Evolutionary conservation across 805 yeast species (phyloP).

Genomic region (Ogataea chonburiensis): DNA sequence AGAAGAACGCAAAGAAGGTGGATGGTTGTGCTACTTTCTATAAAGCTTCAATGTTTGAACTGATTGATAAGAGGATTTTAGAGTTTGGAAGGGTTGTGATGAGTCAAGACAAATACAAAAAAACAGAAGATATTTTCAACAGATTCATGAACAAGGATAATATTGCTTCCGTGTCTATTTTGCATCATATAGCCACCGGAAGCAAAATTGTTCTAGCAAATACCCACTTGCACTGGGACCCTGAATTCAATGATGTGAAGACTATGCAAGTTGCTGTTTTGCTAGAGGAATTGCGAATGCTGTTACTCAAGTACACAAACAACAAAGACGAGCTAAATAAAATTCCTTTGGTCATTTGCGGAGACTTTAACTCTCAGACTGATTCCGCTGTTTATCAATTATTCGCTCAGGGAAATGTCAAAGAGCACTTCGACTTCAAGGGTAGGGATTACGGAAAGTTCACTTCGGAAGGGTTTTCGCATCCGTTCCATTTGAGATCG

Average conservation of each 20-base stretch:
- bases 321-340: constrained; percentile 36
- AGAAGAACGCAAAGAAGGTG: constrained; percentile 78
- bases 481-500: constrained; percentile 76
- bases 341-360: constrained; percentile 82
- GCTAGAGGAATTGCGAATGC: constrained; percentile 77
- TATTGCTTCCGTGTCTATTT: constrained; percentile 73
- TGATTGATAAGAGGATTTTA: constrained; percentile 67
- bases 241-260: constrained; percentile 92
- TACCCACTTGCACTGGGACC: constrained; percentile 99
- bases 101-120: constrained; percentile 82
- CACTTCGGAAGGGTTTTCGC: constrained; percentile 85
- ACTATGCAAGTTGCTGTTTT: constrained; percentile 92
- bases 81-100: constrained; percentile 83
- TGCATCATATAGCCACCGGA: constrained; percentile 72
- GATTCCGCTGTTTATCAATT: constrained; percentile 92
- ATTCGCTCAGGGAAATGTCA: constrained; percentile 76
- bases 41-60: constrained; percentile 63
- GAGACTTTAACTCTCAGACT: constrained; percentile 88
- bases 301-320: constrained; percentile 46
- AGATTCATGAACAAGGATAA: constrained; percentile 96
- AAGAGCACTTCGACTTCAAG: constrained; percentile 73
- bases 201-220: constrained; percentile 74
- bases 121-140: constrained; percentile 91
- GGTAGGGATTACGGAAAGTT: constrained; percentile 90
- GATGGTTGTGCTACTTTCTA: constrained; percentile 98